Conservation (phyloP, 345 rosid species). For the Ceriops zippeliana region DNA sequence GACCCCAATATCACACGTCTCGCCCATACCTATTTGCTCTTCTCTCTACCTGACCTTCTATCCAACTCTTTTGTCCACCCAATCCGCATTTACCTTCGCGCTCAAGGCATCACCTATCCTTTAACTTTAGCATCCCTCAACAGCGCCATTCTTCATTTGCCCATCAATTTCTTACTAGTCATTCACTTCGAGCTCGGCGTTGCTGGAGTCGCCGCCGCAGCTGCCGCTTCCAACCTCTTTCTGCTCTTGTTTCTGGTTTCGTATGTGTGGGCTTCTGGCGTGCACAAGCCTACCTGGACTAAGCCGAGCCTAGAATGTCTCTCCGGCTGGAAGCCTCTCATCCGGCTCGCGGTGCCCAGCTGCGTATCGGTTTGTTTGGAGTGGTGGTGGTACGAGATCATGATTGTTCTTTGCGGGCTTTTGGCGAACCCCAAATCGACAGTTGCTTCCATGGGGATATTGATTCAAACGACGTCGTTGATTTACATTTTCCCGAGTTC, state of each 20-base stretch:
- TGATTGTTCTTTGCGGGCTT: conserved; percentile 81
- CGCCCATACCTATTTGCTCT: conserved; percentile 66
- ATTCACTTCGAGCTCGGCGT: conserved; percentile 56
- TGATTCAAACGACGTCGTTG: conserved; percentile 90
- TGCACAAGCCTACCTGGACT: conserved; percentile 77
- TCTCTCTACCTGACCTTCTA: conserved; percentile 81
- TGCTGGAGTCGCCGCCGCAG: conserved; percentile 72
- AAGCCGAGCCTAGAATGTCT: conserved; percentile 68
- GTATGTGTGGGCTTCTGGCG: conserved; percentile 50
- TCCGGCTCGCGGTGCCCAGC: conserved; percentile 82
- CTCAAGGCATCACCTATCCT: conserved; percentile 88
- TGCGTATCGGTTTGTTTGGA: conserved; percentile 91
- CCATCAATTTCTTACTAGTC: conserved; percentile 58
- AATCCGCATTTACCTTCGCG: conserved; percentile 95
- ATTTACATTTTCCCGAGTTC: conserved; percentile 86
- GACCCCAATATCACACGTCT: conserved; percentile 58
- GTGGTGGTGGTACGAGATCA: conserved; percentile 53
- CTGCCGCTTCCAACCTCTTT: conserved; percentile 57
- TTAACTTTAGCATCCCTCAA: conserved; percentile 68
- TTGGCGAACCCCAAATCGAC: conserved; percentile 58
- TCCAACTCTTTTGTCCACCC: conserved; percentile 84
- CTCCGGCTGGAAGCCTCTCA: conserved; percentile 74
- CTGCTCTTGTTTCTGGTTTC: conserved; percentile 47
- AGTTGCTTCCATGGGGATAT: conserved; percentile 88
- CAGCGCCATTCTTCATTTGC: conserved; percentile 66